phyloP scores from a whole-genome alignment of 495 filamentous ascomycete species.

The Tirmania nivea region DNA sequence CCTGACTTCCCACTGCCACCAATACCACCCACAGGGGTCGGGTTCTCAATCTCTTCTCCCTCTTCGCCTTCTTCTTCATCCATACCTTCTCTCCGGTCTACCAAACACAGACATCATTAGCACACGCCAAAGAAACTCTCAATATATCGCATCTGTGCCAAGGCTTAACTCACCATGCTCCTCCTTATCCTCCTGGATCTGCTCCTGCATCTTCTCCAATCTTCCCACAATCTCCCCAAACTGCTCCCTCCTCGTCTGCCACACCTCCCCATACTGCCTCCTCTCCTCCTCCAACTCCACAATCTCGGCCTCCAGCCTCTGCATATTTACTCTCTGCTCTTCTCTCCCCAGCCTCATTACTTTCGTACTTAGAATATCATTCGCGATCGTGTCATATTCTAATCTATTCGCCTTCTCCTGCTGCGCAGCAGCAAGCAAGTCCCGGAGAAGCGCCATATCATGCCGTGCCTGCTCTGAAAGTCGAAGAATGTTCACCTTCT shows the following conservation, averaged over 20 bases:
- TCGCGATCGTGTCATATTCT: slow-evolving; percentile 77
- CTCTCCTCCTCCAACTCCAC: slow-evolving; percentile 67
- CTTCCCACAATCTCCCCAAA: slow-evolving; percentile 84
- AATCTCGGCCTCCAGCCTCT: slow-evolving; percentile 71
- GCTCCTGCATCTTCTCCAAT: slow-evolving; percentile 56
- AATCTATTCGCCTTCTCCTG: slow-evolving; percentile 67
- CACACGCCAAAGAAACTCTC: too few relatives aligned
- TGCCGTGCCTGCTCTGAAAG: slow-evolving; percentile 57
- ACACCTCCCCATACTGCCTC: slow-evolving; percentile 57
- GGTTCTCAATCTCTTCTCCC: too few relatives aligned
- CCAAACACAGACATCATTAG: too few relatives aligned
- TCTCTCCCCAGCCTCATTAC: slow-evolving; percentile 52
- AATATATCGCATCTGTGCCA: too few relatives aligned
- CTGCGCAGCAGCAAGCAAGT: slow-evolving; percentile 54
- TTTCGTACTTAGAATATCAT: slow-evolving; percentile 28
- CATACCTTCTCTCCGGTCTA: too few relatives aligned
- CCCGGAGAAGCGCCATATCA: slow-evolving; percentile 47
- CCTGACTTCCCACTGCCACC: too few relatives aligned
- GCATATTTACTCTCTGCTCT: slow-evolving; percentile 58
- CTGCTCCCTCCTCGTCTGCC: slow-evolving; percentile 66
- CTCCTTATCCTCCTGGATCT: slow-evolving; percentile 92
- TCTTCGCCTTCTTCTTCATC: too few relatives aligned
- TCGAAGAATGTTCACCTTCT: slow-evolving; percentile 52
- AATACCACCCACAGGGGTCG: too few relatives aligned
- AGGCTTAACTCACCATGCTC: slow-evolving; percentile 24